Percentiles rank a stretch among this genome's conserved stretches.
phyloP scores from a whole-genome alignment of 2,329 filamentous ascomycete species.

The Pyricularia sp. region DNA sequence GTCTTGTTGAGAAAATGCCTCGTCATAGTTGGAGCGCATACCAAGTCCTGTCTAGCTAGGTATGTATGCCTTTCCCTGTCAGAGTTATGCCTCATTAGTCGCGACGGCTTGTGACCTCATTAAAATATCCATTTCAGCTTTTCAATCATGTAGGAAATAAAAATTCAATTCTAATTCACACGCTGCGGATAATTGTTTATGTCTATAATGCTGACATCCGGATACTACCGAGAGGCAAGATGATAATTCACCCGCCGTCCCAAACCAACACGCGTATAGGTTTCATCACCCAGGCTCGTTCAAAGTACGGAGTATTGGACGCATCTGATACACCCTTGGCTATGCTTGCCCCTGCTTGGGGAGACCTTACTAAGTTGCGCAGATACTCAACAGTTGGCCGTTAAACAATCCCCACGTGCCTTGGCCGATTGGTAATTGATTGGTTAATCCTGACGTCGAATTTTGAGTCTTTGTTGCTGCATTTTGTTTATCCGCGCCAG shows the following conservation, averaged over 20 bases:
- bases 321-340: neutral
- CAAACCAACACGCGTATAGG: neutral
- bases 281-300: too few relatives aligned
- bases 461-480: neutral
- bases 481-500: neutral
- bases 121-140: neutral
- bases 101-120: neutral
- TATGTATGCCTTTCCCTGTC: neutral
- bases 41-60: neutral
- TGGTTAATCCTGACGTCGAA: neutral
- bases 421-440: neutral
- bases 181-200: neutral
- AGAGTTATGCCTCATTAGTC: neutral
- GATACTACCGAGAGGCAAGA: neutral
- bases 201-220: neutral
- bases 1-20: neutral
- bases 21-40: neutral
- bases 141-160: neutral
- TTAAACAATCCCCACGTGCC: neutral
- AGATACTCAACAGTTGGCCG: neutral
- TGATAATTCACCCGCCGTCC: neutral
- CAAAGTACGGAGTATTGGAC: too few relatives aligned
- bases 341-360: neutral
- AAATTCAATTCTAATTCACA: too few relatives aligned
- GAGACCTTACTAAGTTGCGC: neutral